Base-by-base conservation (phyloP, 139 green algal genomes). In the Micractinium sp. region DNA sequence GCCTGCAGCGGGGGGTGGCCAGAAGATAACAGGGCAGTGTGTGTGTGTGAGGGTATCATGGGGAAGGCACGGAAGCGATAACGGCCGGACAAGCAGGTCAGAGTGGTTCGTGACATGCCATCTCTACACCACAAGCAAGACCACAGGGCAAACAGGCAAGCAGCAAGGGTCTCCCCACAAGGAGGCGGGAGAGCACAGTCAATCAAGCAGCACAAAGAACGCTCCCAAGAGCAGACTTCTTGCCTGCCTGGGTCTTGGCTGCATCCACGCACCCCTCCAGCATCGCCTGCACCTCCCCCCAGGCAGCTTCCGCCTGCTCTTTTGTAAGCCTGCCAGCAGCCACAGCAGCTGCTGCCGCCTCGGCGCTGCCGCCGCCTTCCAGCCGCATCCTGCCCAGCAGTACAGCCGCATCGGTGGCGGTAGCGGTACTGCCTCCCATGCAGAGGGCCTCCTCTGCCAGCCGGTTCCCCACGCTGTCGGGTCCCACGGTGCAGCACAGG, bases 351-450 rank as follows among this genome's bases (percentile, higher is more conserved):
- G 83, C 67, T 9, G 47, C 7, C 47, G 47, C 47, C 9, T 56
- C 9, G 47, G 5, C 47, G 47, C 63, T 38, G 41, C 31, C 56
- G 74, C 47, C 71, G 80, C 47, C 89, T 35, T 23, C 89, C 71
- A 92, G n/a, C 47, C 39, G 13, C 81, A 92, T 83, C 12, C 77
- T 76, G 74, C 73, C 86, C 35, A 93, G 85, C 31, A 89, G 53
- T 77, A 94, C 92, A 4, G 90, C 92, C 1, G 91, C 88, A 77
- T 94, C 92, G 19, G 92, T 90, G 22, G 90, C 92, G 20, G 92
- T 94, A 27, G 61, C 47, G 0, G 47, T 77, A 16, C n/a, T 31
- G 19, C 92, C 90, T 14, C 90, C 90, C 63, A 87, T 71, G 23
- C 82, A 78, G 39, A 93, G 33, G 3, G 90, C 90, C 82, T 89